A percentile compares a stretch with the other conserved stretches of the same genome.
Evolutionary conservation across 2,329 filamentous ascomycete genomes (phyloP).

Genomic region (Metarhizium guizhouense): DNA sequence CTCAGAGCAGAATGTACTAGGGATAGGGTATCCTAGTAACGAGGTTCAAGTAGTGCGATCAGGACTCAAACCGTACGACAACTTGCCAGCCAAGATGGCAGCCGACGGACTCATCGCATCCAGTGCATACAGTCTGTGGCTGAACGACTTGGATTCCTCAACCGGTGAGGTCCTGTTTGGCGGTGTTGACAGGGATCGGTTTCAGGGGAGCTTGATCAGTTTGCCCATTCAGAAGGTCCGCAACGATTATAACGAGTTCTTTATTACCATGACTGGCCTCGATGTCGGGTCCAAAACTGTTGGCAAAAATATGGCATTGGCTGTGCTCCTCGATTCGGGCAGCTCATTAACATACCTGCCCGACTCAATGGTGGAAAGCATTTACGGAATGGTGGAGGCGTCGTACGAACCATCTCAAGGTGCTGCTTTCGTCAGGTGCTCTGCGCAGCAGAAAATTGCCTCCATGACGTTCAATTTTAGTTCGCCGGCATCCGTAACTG

Average conservation of each 20-base stretch:
- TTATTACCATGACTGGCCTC: slow-evolving; percentile 59
- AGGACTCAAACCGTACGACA: slow-evolving; percentile 49
- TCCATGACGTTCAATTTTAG: slow-evolving; percentile 45
- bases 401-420: slow-evolving; percentile 43
- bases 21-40: slow-evolving; percentile 73
- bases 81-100: slow-evolving; percentile 59
- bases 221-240: slow-evolving; percentile 53
- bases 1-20: slow-evolving; percentile 65
- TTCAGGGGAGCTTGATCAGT: slow-evolving; percentile 51
- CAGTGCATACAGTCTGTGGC: slow-evolving; percentile 65
- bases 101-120: slow-evolving; percentile 51
- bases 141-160: slow-evolving; percentile 60
- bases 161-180: slow-evolving; percentile 66
- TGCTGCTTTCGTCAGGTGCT: slow-evolving; percentile 54
- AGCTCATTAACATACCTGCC: slow-evolving; percentile 61
- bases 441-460: slow-evolving; percentile 30
- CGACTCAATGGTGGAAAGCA: slow-evolving; percentile 37
- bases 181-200: slow-evolving; percentile 61
- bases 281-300: slow-evolving; percentile 33
- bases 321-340: slow-evolving; percentile 63
- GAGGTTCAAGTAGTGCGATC: slow-evolving; percentile 62
- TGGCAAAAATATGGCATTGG: slow-evolving; percentile 41
- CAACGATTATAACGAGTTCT: slow-evolving; percentile 51
- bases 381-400: slow-evolving; percentile 52
- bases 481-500: slow-evolving; percentile 37